A percentile compares a stretch with the other conserved stretches of the same genome.
Conservation (phyloP, 371 early-diverging fungal genomes). For the Lichtheimia ramosa region DNA sequence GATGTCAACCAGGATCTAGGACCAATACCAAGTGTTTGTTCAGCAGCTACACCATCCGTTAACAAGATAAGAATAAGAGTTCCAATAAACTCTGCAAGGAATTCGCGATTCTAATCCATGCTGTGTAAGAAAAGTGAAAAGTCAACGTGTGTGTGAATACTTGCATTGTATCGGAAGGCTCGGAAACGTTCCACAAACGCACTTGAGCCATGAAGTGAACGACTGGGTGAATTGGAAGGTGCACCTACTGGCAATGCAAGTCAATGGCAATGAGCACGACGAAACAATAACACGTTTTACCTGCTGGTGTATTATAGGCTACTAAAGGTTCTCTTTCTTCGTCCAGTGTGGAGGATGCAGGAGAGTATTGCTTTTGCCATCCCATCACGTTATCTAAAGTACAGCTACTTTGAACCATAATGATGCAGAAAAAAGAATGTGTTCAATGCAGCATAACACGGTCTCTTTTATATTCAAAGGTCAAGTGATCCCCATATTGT, state of each 20-base stretch:
- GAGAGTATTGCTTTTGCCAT: slow-evolving; percentile 8
- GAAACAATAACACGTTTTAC: neutral
- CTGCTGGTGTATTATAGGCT: slow-evolving; percentile 3
- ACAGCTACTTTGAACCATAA: neutral
- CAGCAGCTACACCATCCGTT: slow-evolving; percentile 68
- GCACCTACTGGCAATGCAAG: slow-evolving; percentile 1
- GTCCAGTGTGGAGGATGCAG: slow-evolving; percentile 13
- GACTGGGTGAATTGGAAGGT: slow-evolving; percentile 1
- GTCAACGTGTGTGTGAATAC: neutral
- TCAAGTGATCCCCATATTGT: too few relatives aligned
- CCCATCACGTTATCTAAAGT: neutral
- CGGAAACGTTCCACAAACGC: slow-evolving; percentile 8
- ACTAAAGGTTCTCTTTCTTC: slow-evolving; percentile 18
- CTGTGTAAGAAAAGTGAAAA: neutral
- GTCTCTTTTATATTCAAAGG: too few relatives aligned
- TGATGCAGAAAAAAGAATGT: neutral
- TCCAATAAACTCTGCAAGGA: slow-evolving; percentile 82
- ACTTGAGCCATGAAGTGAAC: slow-evolving; percentile 4
- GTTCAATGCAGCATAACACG: too few relatives aligned
- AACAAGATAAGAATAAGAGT: slow-evolving; percentile 72
- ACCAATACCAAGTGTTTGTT: slow-evolving; percentile 37
- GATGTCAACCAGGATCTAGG: slow-evolving; percentile 42
- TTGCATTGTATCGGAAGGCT: slow-evolving; percentile 10
- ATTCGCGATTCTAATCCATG: slow-evolving; percentile 46
- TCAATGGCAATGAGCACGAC: neutral